A percentile compares a stretch with the other conserved stretches of the same genome.
These are phyloP conservation scores for Rhodotorula taiwanensis DNA, from an alignment of 768 basidiomycete genomes.

Conservation along the genomic window DNA sequence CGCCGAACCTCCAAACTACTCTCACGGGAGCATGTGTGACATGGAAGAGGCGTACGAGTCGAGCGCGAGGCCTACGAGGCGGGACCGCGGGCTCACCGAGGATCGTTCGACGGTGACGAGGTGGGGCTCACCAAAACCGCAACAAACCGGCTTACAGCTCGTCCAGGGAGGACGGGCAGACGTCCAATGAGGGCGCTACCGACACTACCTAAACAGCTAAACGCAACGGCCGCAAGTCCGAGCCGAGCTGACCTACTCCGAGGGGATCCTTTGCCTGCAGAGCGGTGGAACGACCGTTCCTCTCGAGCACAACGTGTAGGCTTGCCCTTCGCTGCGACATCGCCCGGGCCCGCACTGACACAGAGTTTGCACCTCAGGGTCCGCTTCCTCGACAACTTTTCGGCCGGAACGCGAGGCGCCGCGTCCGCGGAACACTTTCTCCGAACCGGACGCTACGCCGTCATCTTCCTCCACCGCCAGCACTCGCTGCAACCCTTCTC, in stretches of 20 bases:
- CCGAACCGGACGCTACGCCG: conserved; percentile 76
- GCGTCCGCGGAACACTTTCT: conserved; percentile 98
- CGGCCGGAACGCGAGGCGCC: conserved; percentile 95
- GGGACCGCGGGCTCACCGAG: no score
- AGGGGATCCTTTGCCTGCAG: conserved; percentile 48
- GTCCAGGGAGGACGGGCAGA: no score
- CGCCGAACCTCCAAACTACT: not conserved
- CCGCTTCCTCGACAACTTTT: conserved; percentile 97
- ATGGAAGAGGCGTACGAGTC: no score
- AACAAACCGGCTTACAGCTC: no score
- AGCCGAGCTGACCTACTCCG: not conserved
- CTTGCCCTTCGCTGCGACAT: not conserved
- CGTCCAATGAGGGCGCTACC: no score
- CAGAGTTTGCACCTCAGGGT: conserved; percentile 56
- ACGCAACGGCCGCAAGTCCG: not conserved
- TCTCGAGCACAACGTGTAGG: conserved; percentile 97
- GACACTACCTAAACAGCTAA: no score
- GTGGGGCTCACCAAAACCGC: no score
- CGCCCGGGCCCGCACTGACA: not conserved
- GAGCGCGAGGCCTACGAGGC: no score
- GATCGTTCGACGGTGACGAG: no score
- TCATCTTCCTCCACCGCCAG: conserved; percentile 97
- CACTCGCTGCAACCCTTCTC: conserved; percentile 97
- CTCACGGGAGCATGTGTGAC: not conserved
- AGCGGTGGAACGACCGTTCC: conserved; percentile 98